Evolutionary conservation across 306 rosid genomes (phyloP).

Genomic region (Ziziphus jujuba): DNA sequence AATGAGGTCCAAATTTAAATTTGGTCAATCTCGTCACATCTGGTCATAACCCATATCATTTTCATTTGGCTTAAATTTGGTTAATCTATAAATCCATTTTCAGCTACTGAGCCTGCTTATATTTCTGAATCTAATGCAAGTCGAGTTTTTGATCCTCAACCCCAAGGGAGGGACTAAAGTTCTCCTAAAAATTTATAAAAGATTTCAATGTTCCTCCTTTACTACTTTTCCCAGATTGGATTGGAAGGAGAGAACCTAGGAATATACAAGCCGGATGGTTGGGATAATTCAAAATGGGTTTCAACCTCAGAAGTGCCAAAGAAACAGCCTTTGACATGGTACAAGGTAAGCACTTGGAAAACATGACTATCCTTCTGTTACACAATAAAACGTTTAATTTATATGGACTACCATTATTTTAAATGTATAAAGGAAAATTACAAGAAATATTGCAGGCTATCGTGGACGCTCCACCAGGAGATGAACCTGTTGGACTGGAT

Average conservation of each 20-base stretch:
- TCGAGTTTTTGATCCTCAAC: too few species aligned
- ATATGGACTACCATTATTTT: slow-evolving; percentile 8
- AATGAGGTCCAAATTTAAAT: too few species aligned
- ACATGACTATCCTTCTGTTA: slow-evolving; percentile 1
- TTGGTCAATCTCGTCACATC: too few species aligned
- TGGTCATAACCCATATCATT: too few species aligned
- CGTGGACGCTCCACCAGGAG: slow-evolving; percentile 73
- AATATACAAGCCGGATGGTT: slow-evolving; percentile 58
- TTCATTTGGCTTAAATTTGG: too few species aligned
- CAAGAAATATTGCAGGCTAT: slow-evolving; percentile 44
- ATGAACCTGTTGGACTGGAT: slow-evolving; percentile 89
- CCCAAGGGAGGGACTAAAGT: too few species aligned
- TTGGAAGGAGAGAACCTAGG: slow-evolving; percentile 71
- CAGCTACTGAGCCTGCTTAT: too few species aligned
- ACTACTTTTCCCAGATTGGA: slow-evolving; percentile 58
- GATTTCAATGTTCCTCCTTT: slow-evolving; percentile 9
- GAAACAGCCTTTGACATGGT: slow-evolving; percentile 83
- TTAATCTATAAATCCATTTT: too few species aligned
- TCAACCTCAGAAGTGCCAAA: slow-evolving; percentile 60
- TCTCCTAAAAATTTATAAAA: neutral
- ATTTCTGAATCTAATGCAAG: too few species aligned
- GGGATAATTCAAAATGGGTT: slow-evolving; percentile 56
- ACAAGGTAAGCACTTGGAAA: slow-evolving; percentile 58
- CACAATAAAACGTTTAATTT: slow-evolving; percentile 14
- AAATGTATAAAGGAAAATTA: slow-evolving; percentile 5